A percentile compares a stretch with the other conserved stretches of the same genome.
These are phyloP conservation scores for Ogataea neopini DNA, from an alignment of 805 yeast genomes.

Conservation along the genomic window DNA sequence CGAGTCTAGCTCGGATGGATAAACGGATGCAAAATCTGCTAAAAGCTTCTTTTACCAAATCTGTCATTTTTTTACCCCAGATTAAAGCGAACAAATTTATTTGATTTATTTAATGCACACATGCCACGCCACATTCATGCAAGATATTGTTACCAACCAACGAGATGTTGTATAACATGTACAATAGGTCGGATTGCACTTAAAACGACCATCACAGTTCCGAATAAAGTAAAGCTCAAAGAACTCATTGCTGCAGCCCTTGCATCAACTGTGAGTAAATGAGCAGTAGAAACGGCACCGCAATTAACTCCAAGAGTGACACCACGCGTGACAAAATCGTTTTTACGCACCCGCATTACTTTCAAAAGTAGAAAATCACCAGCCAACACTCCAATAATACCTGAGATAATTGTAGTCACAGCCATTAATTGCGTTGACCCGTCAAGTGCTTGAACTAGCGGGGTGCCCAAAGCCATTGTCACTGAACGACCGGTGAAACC, in stretches of 20 bases:
- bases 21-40: slow-evolving; percentile 18
- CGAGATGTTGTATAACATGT: slow-evolving; percentile 47
- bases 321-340: slow-evolving; percentile 75
- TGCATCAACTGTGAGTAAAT: slow-evolving; percentile 65
- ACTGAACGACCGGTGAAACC: slow-evolving; percentile 81
- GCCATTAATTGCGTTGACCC: slow-evolving; percentile 77
- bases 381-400: slow-evolving; percentile 70
- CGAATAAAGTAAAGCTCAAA: slow-evolving; percentile 68
- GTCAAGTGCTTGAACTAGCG: slow-evolving; percentile 62
- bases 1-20: slow-evolving; percentile 11
- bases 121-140: neutral
- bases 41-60: neutral
- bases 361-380: slow-evolving; percentile 54
- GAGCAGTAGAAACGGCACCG: slow-evolving; percentile 83
- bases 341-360: slow-evolving; percentile 50
- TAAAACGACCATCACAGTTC: slow-evolving; percentile 69
- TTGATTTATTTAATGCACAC: neutral
- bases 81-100: neutral
- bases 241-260: slow-evolving; percentile 80
- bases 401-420: slow-evolving; percentile 74
- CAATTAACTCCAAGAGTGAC: slow-evolving; percentile 75
- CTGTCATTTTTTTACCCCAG: slow-evolving; percentile 7
- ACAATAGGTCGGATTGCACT: slow-evolving; percentile 60
- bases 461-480: slow-evolving; percentile 78
- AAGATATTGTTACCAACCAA: slow-evolving; percentile 37